Evolutionary conservation across 768 basidiomycete species (phyloP), one percentile per base, ranked within the genome.

Genomic region (Rhodotorula graminis): DNA sequence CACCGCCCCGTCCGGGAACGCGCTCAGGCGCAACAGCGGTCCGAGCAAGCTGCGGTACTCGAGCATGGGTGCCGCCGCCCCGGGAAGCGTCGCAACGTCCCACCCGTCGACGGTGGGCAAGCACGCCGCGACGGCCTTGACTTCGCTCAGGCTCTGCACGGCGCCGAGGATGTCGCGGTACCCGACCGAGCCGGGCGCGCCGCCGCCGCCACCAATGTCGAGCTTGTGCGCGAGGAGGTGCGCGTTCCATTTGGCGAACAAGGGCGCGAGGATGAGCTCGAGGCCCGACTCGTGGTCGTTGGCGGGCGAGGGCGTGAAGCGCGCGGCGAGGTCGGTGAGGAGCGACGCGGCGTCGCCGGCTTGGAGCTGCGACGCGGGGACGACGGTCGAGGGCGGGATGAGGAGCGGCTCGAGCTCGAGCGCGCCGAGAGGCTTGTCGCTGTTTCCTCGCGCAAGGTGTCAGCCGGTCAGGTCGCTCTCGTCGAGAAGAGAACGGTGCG

Each of bases 111-210:
- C 3, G 15, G 19, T 40, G 72, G 81, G 67, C 69, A 83, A 78
- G 88, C 92, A 88, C 6, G 83, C 81, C 27, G 94, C 95, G 66
- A 97, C 88, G 65, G 86, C 83, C 83, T 95, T 97, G 78, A 92
- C 83, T 71, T 88, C 87, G 4, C 90, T 87, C 44, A 99, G 84
- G 16, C 86, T 86, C 77, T 91, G 90, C 63, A 98, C 79, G 7
- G 92, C 95, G 62, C 88, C 85, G 19, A 94, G 80, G 27, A 92
- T 88, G 37, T 88, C 87, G n/a, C 94, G 85, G 96, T 96, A 99
- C 9, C 18, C 82, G 61, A 69, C 80, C 77, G 66, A n/a, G 18
- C 46, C 74, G 50, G 27, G 29, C n/a, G 31, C 44, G 31, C 23
- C 61, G 47, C 66, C 69, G 42, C 50, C 57, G 15, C 19, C 14